A percentile compares a stretch with the other conserved stretches of the same genome.
These are phyloP conservation scores for Arthroderma uncinatum DNA, from an alignment of 2,329 filamentous ascomycete genomes.

Conservation along the genomic window DNA sequence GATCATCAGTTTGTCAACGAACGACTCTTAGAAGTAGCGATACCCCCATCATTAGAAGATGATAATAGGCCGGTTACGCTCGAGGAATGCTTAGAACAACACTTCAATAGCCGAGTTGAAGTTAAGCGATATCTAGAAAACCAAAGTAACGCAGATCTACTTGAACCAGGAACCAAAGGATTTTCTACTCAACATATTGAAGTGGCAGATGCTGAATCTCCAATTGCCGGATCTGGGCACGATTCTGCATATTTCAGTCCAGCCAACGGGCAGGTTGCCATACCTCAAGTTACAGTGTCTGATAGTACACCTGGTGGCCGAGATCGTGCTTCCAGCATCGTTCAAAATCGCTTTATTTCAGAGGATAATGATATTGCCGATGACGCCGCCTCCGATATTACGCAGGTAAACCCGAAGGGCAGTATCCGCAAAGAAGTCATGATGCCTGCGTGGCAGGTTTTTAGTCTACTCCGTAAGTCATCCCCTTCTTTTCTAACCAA, in stretches of 20 bases:
- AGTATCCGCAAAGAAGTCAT: slow-evolving; percentile 64
- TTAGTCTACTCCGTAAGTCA: slow-evolving; percentile 72
- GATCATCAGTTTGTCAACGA: slow-evolving; percentile 96
- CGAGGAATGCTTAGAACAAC: slow-evolving; percentile 84
- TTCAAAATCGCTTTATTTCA: slow-evolving; percentile 35
- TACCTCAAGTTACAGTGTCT: background rate
- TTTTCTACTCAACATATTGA: slow-evolving; percentile 35
- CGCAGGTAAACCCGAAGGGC: slow-evolving; percentile 9
- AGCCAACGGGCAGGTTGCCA: background rate
- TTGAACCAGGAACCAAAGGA: slow-evolving; percentile 22
- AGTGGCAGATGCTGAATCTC: slow-evolving; percentile 30
- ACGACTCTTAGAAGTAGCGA: slow-evolving; percentile 75
- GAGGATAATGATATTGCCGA: slow-evolving; percentile 32
- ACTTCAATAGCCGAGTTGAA: slow-evolving; percentile 90
- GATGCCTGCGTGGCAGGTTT: slow-evolving; percentile 97
- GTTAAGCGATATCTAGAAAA: slow-evolving; percentile 65
- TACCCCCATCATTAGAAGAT: slow-evolving; percentile 44
- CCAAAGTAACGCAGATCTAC: slow-evolving; percentile 45
- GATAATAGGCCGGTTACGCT: slow-evolving; percentile 62
- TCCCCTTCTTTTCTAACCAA: background rate
- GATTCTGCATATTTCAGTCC: background rate
- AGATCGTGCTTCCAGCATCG: slow-evolving; percentile 30
- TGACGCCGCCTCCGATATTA: slow-evolving; percentile 8
- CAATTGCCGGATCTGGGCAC: background rate
- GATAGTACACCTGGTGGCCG: background rate